A percentile compares a stretch with the other conserved stretches of the same genome.
These are phyloP conservation scores for Rhododendron simsii DNA, from an alignment of 148 eudicot genomes.

Conservation along the genomic window DNA sequence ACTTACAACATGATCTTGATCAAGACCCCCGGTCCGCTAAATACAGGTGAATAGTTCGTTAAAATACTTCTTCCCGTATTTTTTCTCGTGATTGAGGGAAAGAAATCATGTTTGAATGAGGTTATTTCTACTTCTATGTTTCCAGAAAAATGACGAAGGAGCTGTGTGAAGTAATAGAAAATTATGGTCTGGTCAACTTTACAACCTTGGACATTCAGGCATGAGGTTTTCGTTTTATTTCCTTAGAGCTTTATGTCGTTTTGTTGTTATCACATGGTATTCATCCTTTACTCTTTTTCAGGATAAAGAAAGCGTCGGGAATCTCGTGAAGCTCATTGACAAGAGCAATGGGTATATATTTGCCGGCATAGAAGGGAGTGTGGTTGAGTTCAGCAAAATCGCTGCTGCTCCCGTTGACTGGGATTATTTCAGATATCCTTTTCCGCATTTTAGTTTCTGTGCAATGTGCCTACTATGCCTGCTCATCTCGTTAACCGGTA, in stretches of 20 bases:
- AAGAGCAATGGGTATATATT: slow-evolving; percentile 87
- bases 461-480: background rate
- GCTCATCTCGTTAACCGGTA: background rate
- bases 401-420: slow-evolving; percentile 80
- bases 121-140: background rate
- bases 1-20: slow-evolving; percentile 64
- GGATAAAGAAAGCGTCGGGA: slow-evolving; percentile 96
- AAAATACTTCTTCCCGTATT: background rate
- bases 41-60: slow-evolving; percentile 47
- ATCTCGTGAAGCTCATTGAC: slow-evolving; percentile 81
- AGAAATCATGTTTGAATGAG: background rate
- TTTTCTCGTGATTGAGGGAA: background rate
- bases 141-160: slow-evolving; percentile 88
- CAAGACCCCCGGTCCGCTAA: slow-evolving; percentile 84
- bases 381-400: slow-evolving; percentile 83
- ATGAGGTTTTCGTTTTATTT: slow-evolving; percentile 13
- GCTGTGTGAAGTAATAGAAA: slow-evolving; percentile 77
- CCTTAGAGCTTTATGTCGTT: slow-evolving; percentile 1
- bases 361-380: slow-evolving; percentile 76
- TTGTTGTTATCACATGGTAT: background rate
- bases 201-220: slow-evolving; percentile 92
- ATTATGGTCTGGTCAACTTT: slow-evolving; percentile 72
- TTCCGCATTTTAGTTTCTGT: background rate
- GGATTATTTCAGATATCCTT: slow-evolving; percentile 99
- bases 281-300: slow-evolving; percentile 21